Base-by-base conservation (phyloP, 164 flowering plant species). In the Nelumbo lutea region DNA sequence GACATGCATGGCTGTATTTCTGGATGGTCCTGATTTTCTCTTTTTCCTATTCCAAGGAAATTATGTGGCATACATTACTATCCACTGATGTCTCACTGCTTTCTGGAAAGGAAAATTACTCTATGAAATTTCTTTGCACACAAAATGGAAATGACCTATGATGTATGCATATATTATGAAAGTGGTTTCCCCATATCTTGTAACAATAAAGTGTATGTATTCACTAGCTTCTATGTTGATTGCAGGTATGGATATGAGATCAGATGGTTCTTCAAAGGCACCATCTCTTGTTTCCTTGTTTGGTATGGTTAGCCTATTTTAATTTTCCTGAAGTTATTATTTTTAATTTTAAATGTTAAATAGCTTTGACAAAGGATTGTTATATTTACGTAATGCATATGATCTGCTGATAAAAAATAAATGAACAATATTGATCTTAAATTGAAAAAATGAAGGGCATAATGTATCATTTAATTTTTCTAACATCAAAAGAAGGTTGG, bases 231-330 rank as follows among this genome's bases (percentile, higher is more conserved):
- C 40, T n/a, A 40, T 64, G 40, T 47, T 47, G 41, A 62, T 75
- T 80, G 73, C 87, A 86, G 94, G 88, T 70, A 72, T 85, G 61
- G 81, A 79, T 52, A 62, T 76, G 74, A 76, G 72, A 62, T 51
- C 77, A 46, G 81, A 87, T 76, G 86, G 78, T 72, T 72, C 84
- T 67, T 74, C 86, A 42, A 86, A 72, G 73, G 74, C 83, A 15
- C 91, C 88, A 27, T 89, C 95, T 38, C 79, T 89, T 42, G 69
- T 81, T 59, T 87, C 97, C 52, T 84, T 91, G 77, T 83, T 91
- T 77, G 93, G 95, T 87, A 88, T 53, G 83, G 48, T 47, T 50
- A 42, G 38, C 43, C 64, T 76, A 57, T 64, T 40, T 67, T 5
- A 38, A 3, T 5, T 59, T 65, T 7, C 61, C 60, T 10, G 7